Percentiles rank a stretch among this genome's conserved stretches.
These are phyloP conservation scores for Tremella fuciformis DNA, from an alignment of 768 basidiomycete species.

Conservation along the genomic window DNA sequence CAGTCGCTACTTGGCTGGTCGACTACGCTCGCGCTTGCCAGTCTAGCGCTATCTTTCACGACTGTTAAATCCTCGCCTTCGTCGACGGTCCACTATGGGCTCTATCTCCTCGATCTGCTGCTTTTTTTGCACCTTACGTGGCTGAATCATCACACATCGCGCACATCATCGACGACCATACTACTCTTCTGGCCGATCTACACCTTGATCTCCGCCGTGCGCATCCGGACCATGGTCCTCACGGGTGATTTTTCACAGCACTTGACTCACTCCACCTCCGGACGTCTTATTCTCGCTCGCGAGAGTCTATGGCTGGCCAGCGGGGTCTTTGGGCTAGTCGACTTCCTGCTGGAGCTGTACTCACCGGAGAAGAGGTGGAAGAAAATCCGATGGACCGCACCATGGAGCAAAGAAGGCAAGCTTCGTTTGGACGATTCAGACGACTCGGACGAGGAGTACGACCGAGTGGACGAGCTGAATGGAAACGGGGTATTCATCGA, in stretches of 20 bases:
- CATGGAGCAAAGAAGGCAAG: slow-evolving; percentile 33
- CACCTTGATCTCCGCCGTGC: slow-evolving; percentile 56
- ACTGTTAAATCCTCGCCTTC: slow-evolving; percentile 55
- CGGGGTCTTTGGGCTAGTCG: slow-evolving; percentile 49
- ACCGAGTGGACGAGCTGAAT: slow-evolving; percentile 29
- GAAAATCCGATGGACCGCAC: slow-evolving; percentile 21
- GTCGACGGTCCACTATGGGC: slow-evolving; percentile 57
- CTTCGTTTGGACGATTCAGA: slow-evolving; percentile 44
- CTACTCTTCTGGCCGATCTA: slow-evolving; percentile 82
- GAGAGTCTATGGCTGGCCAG: slow-evolving; percentile 39
- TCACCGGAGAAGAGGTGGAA: slow-evolving; percentile 39
- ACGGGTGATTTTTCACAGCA: slow-evolving; percentile 42
- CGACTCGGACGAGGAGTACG: slow-evolving; percentile 44
- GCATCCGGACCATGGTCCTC: slow-evolving; percentile 61
- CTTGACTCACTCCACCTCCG: slow-evolving; percentile 25
- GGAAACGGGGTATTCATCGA: slow-evolving; percentile 21
- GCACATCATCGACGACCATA: slow-evolving; percentile 67
- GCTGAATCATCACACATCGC: slow-evolving; percentile 68
- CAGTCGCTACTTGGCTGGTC: slow-evolving; percentile 18
- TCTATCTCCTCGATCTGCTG: slow-evolving; percentile 62
- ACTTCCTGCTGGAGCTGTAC: slow-evolving; percentile 37
- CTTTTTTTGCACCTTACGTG: slow-evolving; percentile 60
- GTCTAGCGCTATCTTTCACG: slow-evolving; percentile 56
- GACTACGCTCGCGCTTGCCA: slow-evolving; percentile 54
- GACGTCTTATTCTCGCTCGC: slow-evolving; percentile 27